These are phyloP conservation scores for Wickerhamiella qilinensis DNA, from an alignment of 805 yeast species.

Conservation along the genomic window DNA sequence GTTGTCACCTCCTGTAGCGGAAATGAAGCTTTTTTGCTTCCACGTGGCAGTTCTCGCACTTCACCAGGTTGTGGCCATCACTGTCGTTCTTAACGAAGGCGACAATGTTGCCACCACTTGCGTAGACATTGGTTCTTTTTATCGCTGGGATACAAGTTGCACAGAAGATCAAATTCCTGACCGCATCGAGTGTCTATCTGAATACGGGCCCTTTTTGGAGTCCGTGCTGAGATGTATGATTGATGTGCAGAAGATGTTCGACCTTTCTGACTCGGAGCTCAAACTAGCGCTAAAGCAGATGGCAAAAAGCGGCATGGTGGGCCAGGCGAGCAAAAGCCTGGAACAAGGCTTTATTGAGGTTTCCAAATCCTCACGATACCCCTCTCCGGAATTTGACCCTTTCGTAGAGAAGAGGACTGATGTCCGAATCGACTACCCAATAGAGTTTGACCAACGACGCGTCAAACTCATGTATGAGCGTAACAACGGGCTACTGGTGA, in stretches of 20 bases:
- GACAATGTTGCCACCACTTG: not conserved
- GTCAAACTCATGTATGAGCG: no score
- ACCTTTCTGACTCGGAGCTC: not conserved
- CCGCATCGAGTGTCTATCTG: constrained; percentile 1
- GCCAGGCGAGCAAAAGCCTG: no score
- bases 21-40: no score
- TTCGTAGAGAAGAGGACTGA: no score
- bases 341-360: no score
- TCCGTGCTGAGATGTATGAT: constrained; percentile 1
- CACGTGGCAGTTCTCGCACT: no score
- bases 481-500: no score
- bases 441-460: no score
- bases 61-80: not conserved
- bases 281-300: not conserved
- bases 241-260: not conserved
- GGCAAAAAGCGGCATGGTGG: not conserved
- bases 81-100: not conserved
- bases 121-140: not conserved
- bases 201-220: not conserved
- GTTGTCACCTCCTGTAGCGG: no score
- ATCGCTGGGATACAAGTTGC: not conserved
- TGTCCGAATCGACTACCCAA: no score
- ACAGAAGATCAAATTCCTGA: constrained; percentile 1
- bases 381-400: no score
- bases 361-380: no score